A percentile compares a stretch with the other conserved stretches of the same genome.
phyloP scores from a whole-genome alignment of 208 protist genomes.

The Jaenimonas drosophilae region DNA sequence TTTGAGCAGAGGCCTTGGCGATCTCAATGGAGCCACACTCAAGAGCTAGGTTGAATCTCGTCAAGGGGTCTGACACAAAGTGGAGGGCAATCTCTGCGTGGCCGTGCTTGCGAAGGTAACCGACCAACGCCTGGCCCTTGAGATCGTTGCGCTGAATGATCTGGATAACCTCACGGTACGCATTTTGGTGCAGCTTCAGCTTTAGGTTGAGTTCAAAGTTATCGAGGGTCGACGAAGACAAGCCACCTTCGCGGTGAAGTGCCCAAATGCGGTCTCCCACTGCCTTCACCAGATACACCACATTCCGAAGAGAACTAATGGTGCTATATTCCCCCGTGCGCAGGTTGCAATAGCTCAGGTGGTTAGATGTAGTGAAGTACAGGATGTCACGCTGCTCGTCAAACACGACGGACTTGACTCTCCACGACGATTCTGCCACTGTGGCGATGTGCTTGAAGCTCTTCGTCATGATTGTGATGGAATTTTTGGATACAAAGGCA shows the following conservation, averaged over 20 bases:
- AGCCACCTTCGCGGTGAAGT: conserved; percentile 89
- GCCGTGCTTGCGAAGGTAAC: conserved; percentile 97
- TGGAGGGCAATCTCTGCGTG: conserved; percentile 97
- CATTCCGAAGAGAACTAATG: conserved; percentile 94
- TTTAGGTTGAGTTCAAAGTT: conserved; percentile 96
- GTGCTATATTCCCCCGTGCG: conserved; percentile 94
- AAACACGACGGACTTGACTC: conserved; percentile 94
- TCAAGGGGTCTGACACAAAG: conserved; percentile 96
- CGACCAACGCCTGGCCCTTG: conserved; percentile 95
- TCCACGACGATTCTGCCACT: conserved; percentile 87
- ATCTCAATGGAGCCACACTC: conserved; percentile 97
- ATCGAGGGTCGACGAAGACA: conserved; percentile 84
- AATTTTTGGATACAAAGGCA: conserved; percentile 88
- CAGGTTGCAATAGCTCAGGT: conserved; percentile 97
- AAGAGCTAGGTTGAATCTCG: conserved; percentile 96
- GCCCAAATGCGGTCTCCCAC: conserved; percentile 79
- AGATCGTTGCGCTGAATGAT: conserved; percentile 92
- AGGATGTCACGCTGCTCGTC: conserved; percentile 91
- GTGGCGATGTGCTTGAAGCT: conserved; percentile 87
- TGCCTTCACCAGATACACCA: conserved; percentile 93
- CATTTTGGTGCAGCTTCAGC: conserved; percentile 87
- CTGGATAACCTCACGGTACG: conserved; percentile 90
- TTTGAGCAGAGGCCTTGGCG: conserved; percentile 79
- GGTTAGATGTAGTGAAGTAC: conserved; percentile 97
- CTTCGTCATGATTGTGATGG: conserved; percentile 83